Evolutionary conservation across 148 eudicot species (phyloP), one percentile per base, ranked within the genome.

Genomic region (Rheum nobile): DNA sequence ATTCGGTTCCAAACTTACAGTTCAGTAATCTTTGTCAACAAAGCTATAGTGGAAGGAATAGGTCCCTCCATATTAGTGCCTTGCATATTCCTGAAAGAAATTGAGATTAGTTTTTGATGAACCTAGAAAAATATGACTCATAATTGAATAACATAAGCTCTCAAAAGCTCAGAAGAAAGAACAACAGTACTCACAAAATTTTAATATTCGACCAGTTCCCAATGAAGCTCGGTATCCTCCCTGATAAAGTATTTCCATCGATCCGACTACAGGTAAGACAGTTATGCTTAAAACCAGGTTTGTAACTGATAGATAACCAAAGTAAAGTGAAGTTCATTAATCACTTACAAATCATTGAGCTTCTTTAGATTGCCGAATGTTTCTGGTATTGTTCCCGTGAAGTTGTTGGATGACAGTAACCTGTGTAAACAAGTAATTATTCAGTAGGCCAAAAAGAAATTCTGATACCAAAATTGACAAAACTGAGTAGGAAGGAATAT

Each of bases 1-100:
- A 38, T 5, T 24, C 70, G 70, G 47, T 41, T 29, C 8, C 32
- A 55, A 44, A 37, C 98, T 89, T 84, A 93, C 95, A 93, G 46
- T 28, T 69, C 77, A 24, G 35, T 21, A 32, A 93, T 26, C 52
- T 82, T 85, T 76, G 75, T 84, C 79, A 93, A 73, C 59, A 11
- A 48, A 43, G 88, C 81, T 68, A 91, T 72, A 54, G 81, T 79
- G 47, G 82, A 70, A 67, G 98, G 98, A 81, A 93, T 84, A 8
- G 98, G 95, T 71, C 97, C 97, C 84, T 86, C 84, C 88, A 88
- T 71, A 38, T 82, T 77, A 8, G 98, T 86, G 47, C 98, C 98
- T 80, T 88, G 92, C 83, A 93, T 67, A 81, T 88, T 80, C 76
- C 98, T 93, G 81, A 76, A 77, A 76, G 32, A 63, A 6, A 35